Evolutionary conservation across 2,329 filamentous ascomycete species (phyloP).

Genomic region (Ascocoryne sarcoides): DNA sequence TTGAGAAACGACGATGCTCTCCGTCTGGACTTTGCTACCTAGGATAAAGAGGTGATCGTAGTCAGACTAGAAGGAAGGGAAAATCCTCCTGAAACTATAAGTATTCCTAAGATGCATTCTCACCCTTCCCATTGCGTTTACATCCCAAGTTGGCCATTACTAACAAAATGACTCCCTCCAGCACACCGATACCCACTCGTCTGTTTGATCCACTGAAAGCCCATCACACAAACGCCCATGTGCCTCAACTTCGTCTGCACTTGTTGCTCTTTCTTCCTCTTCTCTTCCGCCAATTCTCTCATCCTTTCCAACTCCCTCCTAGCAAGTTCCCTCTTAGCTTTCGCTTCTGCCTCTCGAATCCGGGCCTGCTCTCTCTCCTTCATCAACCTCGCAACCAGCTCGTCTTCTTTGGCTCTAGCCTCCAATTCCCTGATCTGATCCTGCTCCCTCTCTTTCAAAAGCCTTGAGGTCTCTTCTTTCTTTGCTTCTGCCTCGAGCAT

Average conservation of each 20-base stretch:
- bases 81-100: too few species aligned
- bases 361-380: slow-evolving; percentile 23
- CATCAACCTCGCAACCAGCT: slow-evolving; percentile 8
- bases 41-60: too few species aligned
- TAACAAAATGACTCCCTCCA: slow-evolving; percentile 49
- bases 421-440: slow-evolving; percentile 9
- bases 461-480: slow-evolving; percentile 15
- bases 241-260: slow-evolving; percentile 39
- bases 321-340: slow-evolving; percentile 20
- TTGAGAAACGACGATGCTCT: too few species aligned
- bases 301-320: slow-evolving; percentile 31
- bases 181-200: slow-evolving; percentile 50
- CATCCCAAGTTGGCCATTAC: slow-evolving; percentile 23
- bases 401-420: slow-evolving; percentile 3
- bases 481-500: slow-evolving; percentile 25
- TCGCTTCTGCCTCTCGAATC: slow-evolving; percentile 24
- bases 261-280: slow-evolving; percentile 31
- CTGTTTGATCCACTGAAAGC: slow-evolving; percentile 55
- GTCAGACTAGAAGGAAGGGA: too few species aligned
- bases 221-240: slow-evolving; percentile 47
- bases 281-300: slow-evolving; percentile 32
- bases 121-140: neutral
- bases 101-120: neutral
- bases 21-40: too few species aligned
- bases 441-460: slow-evolving; percentile 25